Evolutionary conservation across 164 flowering plant species (phyloP).

Genomic region (Magnolia changhungtana): DNA sequence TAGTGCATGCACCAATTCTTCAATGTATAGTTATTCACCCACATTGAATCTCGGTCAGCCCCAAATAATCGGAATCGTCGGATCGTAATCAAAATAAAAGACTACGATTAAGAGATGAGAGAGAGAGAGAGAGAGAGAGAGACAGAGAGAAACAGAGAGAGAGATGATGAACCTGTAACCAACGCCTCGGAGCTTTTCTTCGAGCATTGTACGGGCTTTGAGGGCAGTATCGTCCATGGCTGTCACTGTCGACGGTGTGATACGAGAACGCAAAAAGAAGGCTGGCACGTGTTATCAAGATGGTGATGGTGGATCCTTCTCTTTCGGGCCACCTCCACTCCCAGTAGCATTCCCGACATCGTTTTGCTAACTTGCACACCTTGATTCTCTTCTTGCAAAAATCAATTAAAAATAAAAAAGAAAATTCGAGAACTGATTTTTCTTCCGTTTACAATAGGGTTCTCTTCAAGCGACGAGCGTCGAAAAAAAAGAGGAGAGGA

Average conservation of each 20-base stretch:
- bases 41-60: too few relatives aligned
- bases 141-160: too few relatives aligned
- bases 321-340: conserved; percentile 36
- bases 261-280: conserved; percentile 1
- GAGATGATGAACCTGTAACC: conserved; percentile 12
- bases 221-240: conserved; percentile 34
- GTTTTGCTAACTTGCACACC: background rate
- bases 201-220: conserved; percentile 36
- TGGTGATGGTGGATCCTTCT: conserved; percentile 18
- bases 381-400: background rate
- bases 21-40: too few relatives aligned
- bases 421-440: too few relatives aligned
- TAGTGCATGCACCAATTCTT: too few relatives aligned
- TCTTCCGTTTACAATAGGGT: too few relatives aligned
- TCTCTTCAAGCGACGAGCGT: too few relatives aligned
- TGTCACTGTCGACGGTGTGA: background rate
- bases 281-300: conserved; percentile 11
- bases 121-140: too few relatives aligned
- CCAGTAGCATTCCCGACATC: conserved; percentile 43
- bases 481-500: too few relatives aligned
- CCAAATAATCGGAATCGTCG: too few relatives aligned
- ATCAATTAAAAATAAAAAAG: too few relatives aligned
- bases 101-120: background rate
- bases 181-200: conserved; percentile 29
- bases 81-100: too few relatives aligned